Percentiles rank a stretch among this genome's conserved stretches.
Evolutionary conservation across 305 asterid genomes (phyloP).

Genomic region (Fraxinus sp.): DNA sequence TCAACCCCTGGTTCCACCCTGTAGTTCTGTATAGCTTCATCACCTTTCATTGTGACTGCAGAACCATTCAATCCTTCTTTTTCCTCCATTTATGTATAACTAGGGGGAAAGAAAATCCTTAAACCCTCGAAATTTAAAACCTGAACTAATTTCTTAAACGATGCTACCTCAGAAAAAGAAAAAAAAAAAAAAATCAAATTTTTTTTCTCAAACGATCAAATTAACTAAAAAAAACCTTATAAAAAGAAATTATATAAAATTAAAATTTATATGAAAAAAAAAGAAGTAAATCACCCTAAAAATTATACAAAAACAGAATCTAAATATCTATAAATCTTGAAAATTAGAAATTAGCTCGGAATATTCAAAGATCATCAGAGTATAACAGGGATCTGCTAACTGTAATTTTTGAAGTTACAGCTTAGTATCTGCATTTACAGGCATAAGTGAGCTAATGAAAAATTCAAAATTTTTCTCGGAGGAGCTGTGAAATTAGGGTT

Average conservation of each 20-base stretch:
- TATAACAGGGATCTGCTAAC: conserved; percentile 27
- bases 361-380: conserved; percentile 47
- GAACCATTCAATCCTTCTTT: conserved; percentile 59
- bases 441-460: conserved; percentile 33
- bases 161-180: neutral
- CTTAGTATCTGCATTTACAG: conserved; percentile 48
- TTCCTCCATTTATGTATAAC: conserved; percentile 55
- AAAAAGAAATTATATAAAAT: conserved; percentile 2
- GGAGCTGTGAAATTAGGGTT: conserved; percentile 56
- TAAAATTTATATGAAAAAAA: conserved; percentile 5
- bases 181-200: conserved; percentile 27
- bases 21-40: conserved; percentile 62
- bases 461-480: conserved; percentile 7
- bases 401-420: conserved; percentile 32
- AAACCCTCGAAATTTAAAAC: conserved; percentile 34
- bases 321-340: conserved; percentile 32
- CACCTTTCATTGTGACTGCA: conserved; percentile 49
- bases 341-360: conserved; percentile 31
- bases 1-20: conserved; percentile 57
- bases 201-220: conserved; percentile 24
- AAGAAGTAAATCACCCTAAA: conserved; percentile 12
- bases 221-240: neutral
- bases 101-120: conserved; percentile 22
- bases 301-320: conserved; percentile 24
- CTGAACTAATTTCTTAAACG: conserved; percentile 17